Evolutionary conservation across 2,329 filamentous ascomycete genomes (phyloP).

Genomic region (Delphinella strobiligena): DNA sequence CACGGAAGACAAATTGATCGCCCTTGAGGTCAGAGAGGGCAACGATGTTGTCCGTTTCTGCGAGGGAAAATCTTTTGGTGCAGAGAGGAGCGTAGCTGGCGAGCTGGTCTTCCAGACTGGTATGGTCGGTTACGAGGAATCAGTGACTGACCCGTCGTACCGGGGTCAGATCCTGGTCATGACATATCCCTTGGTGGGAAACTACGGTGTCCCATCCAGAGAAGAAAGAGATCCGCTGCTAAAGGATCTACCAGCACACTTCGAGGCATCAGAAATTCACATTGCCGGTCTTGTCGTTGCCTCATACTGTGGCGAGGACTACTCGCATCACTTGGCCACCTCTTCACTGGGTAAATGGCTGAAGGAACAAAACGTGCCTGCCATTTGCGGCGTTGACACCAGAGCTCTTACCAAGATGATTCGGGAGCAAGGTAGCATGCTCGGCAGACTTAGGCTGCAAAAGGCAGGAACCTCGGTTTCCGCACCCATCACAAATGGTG

Average conservation of each 20-base stretch:
- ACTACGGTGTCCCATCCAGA: constrained; percentile 90
- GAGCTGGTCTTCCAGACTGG: constrained; percentile 99
- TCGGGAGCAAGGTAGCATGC: constrained; percentile 87
- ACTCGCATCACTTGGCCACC: constrained; percentile 81
- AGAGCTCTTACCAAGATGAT: constrained; percentile 89
- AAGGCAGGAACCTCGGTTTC: constrained; percentile 33
- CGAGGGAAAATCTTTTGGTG: constrained; percentile 94
- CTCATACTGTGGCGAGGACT: constrained; percentile 88
- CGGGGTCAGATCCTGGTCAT: constrained; percentile 90
- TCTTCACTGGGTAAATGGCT: constrained; percentile 91
- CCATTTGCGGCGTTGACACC: constrained; percentile 92
- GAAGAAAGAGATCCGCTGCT: constrained; percentile 76
- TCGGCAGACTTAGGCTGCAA: constrained; percentile 75
- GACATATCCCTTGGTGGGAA: constrained; percentile 89
- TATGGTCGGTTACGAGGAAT: constrained; percentile 98
- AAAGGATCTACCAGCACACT: constrained; percentile 76
- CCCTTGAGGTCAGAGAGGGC: constrained; percentile 88
- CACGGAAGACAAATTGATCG: constrained; percentile 40
- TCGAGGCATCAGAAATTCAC: constrained; percentile 87
- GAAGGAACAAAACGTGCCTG: constrained; percentile 88
- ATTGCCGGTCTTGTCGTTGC: constrained; percentile 84
- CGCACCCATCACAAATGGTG: constrained; percentile 30
- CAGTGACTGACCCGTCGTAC: constrained; percentile 76
- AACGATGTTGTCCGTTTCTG: constrained; percentile 48
- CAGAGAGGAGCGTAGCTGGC: constrained; percentile 84